Evolutionary conservation across 805 yeast species (phyloP).

Genomic region (Cyberlindnera bimundalis): DNA sequence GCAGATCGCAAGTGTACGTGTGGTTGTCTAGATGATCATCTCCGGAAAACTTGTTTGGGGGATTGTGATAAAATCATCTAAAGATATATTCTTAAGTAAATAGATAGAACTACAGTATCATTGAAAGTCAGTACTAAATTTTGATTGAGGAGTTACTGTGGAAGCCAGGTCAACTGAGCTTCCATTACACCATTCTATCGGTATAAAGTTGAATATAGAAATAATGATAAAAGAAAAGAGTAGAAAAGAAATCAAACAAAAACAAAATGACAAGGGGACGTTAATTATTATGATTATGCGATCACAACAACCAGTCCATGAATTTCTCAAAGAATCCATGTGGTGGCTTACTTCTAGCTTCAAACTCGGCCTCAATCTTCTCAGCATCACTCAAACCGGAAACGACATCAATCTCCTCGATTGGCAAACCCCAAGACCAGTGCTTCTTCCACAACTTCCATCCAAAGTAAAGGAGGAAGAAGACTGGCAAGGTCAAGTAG

Average conservation of each 20-base stretch:
- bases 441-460: constrained; percentile 50
- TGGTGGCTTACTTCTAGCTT: constrained; percentile 13
- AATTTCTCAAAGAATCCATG: constrained; percentile 15
- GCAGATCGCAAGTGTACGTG: no score
- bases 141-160: no score
- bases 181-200: no score
- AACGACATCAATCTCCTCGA: constrained; percentile 55
- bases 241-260: background rate
- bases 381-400: constrained; percentile 62
- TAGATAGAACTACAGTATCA: no score
- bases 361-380: constrained; percentile 28
- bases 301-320: constrained; percentile 24
- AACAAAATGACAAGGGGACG: background rate
- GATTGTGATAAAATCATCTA: no score
- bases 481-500: constrained; percentile 61
- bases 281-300: background rate
- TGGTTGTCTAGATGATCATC: no score
- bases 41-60: no score
- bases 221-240: background rate
- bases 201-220: no score
- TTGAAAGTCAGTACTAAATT: no score
- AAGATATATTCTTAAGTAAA: no score
- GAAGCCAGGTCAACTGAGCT: no score
- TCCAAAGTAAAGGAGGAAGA: constrained; percentile 50
- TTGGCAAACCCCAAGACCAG: constrained; percentile 45